Evolutionary conservation across 768 basidiomycete species (phyloP).

Genomic region (Saitozyma sp.): DNA sequence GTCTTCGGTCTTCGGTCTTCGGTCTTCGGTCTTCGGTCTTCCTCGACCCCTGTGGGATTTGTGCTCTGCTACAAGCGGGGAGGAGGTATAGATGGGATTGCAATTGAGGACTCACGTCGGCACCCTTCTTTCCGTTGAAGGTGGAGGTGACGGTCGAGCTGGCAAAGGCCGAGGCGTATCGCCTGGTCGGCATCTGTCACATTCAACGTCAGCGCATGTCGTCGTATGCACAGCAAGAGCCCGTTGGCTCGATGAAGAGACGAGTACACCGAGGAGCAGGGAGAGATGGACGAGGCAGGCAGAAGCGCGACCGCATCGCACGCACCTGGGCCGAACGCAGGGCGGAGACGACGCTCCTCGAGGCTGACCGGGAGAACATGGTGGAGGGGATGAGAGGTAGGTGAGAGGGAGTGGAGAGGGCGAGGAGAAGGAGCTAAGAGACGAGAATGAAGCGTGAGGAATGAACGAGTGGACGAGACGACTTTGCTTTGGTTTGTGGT

Average conservation of each 20-base stretch:
- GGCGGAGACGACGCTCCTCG: background rate
- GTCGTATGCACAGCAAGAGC: background rate
- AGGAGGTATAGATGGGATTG: background rate
- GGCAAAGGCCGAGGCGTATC: slow-evolving; percentile 49
- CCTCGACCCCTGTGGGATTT: background rate
- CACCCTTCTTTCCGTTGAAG: slow-evolving; percentile 84
- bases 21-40: background rate
- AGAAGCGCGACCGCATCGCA: background rate
- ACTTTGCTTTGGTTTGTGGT: no score
- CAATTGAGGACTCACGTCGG: slow-evolving; percentile 64
- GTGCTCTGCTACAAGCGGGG: background rate
- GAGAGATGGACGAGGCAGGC: background rate
- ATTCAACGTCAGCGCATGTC: background rate
- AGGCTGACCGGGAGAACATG: background rate
- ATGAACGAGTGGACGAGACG: no score
- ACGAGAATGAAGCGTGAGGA: no score
- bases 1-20: no score
- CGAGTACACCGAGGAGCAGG: background rate
- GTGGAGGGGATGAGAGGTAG: background rate
- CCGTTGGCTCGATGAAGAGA: background rate
- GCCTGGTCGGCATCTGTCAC: slow-evolving; percentile 24
- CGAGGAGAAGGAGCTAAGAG: no score
- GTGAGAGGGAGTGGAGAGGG: no score
- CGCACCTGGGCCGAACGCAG: background rate
- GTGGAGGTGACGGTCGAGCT: slow-evolving; percentile 73